phyloP scores from a whole-genome alignment of 306 rosid species.

The Cucurbita ficifolia region DNA sequence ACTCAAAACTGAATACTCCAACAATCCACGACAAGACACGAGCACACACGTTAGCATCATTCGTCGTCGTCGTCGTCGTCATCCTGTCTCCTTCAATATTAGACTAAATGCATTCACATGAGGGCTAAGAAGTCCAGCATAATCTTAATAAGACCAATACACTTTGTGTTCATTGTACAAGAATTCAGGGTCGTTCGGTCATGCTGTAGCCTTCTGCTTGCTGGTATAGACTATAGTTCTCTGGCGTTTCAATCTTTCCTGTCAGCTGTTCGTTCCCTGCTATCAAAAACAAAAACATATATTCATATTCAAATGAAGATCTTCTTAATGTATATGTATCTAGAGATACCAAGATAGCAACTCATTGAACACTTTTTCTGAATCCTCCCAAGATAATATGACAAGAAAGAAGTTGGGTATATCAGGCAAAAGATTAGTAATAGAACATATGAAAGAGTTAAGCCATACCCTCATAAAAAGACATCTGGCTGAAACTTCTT shows the following conservation, averaged over 20 bases:
- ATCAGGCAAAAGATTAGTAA: neutral
- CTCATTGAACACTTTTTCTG: neutral
- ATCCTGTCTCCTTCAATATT: neutral
- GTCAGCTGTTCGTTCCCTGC: constrained; percentile 49
- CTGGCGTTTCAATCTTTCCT: constrained; percentile 55
- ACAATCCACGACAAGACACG: neutral
- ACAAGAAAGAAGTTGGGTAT: neutral
- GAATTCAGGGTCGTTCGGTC: constrained; percentile 29
- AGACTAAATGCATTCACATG: neutral
- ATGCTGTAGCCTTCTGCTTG: constrained; percentile 42
- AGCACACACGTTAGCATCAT: neutral
- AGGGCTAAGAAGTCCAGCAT: neutral
- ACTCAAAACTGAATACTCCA: neutral
- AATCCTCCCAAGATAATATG: neutral
- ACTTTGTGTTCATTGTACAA: neutral
- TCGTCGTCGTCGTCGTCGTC: neutral
- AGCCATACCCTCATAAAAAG: constrained; percentile 55
- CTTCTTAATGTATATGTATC: neutral
- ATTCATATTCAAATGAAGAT: neutral
- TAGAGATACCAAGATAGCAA: neutral
- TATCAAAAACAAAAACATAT: neutral
- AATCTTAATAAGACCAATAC: neutral
- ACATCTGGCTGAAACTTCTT: constrained; percentile 32
- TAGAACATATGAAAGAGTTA: constrained; percentile 5
- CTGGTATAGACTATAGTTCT: constrained; percentile 38